These are phyloP conservation scores for Populus pruinosa DNA, from an alignment of 345 rosid genomes.

Conservation along the genomic window DNA sequence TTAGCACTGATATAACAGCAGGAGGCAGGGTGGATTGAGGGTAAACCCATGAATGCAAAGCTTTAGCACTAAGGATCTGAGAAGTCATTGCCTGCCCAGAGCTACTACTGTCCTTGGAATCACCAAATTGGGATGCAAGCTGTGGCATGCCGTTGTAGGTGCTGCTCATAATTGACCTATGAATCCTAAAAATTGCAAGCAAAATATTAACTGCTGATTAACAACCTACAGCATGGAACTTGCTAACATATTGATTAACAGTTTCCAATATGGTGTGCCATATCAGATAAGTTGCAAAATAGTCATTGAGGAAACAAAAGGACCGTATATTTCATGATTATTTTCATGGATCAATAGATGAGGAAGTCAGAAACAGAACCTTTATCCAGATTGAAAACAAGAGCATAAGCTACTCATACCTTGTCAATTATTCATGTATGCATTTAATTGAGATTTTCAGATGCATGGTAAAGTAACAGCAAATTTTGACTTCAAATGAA, in stretches of 20 bases:
- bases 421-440: neutral
- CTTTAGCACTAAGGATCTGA: slow-evolving; percentile 41
- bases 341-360: neutral
- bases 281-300: neutral
- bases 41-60: slow-evolving; percentile 84
- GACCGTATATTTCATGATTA: too few species aligned
- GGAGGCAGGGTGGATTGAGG: slow-evolving; percentile 85
- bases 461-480: neutral
- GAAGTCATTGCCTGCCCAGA: slow-evolving; percentile 37
- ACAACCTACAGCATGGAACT: neutral
- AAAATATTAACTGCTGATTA: slow-evolving; percentile 9
- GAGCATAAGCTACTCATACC: neutral
- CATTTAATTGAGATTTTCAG: neutral
- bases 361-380: neutral
- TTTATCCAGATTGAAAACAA: neutral
- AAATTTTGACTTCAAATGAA: neutral
- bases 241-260: neutral
- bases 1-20: slow-evolving; percentile 58
- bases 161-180: slow-evolving; percentile 52
- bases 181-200: slow-evolving; percentile 51
- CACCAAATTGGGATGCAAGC: slow-evolving; percentile 27
- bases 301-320: neutral
- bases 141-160: slow-evolving; percentile 48
- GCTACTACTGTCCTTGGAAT: slow-evolving; percentile 26
- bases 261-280: neutral